phyloP scores from a whole-genome alignment of 1,139 yeast species.

The Taphrina wiesneri region DNA sequence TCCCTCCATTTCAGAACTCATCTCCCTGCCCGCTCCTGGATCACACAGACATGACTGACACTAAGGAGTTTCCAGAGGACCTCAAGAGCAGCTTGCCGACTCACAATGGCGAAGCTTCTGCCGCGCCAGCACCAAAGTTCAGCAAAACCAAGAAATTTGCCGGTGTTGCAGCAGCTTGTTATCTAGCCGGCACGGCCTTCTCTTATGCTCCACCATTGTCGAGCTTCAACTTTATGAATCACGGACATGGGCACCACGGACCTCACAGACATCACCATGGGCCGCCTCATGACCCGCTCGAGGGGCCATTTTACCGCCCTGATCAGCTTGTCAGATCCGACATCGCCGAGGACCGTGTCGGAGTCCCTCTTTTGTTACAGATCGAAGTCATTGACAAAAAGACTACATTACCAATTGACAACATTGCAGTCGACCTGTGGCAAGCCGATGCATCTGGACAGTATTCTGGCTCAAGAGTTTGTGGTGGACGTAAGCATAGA shows the following conservation, averaged over 20 bases:
- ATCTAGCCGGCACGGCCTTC: neutral
- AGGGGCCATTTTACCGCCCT: slow-evolving; percentile 6
- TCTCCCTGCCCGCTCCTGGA: neutral
- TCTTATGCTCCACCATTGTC: neutral
- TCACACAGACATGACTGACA: neutral
- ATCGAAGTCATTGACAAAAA: neutral
- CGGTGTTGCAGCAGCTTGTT: neutral
- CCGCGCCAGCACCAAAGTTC: neutral
- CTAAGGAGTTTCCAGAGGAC: neutral
- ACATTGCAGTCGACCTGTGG: slow-evolving; percentile 4
- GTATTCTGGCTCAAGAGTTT: neutral
- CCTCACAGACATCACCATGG: neutral
- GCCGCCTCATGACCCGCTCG: slow-evolving; percentile 2
- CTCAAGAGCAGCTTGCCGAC: neutral
- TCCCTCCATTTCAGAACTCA: neutral
- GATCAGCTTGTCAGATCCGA: slow-evolving; percentile 5
- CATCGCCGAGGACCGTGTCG: slow-evolving; percentile 5
- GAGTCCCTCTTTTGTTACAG: neutral
- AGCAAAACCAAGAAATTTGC: slow-evolving; percentile 7
- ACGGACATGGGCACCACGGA: neutral
- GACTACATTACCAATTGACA: neutral
- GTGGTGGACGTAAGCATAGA: neutral
- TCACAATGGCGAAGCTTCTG: neutral
- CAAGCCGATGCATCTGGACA: slow-evolving; percentile 12
- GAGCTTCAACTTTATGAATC: neutral